Percentiles rank a stretch among this genome's conserved stretches.
Conservation (phyloP, 768 basidiomycete genomes). For the Lactarius pseudohatsudake region DNA sequence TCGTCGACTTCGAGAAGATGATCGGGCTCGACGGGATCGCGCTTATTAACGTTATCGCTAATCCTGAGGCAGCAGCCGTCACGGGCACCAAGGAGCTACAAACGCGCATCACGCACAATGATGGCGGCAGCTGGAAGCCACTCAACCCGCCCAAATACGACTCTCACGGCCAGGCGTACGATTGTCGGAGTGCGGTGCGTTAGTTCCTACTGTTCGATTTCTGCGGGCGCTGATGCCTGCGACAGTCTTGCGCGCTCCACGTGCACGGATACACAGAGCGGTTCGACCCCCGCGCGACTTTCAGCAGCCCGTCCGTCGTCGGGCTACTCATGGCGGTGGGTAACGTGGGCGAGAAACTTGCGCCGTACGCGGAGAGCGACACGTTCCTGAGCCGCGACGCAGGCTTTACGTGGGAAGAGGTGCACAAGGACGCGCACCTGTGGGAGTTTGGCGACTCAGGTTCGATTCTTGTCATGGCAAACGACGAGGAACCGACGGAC, state of each 20-base stretch:
- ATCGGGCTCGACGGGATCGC: conserved; percentile 95
- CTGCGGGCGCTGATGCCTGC: background rate
- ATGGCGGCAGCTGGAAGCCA: conserved; percentile 91
- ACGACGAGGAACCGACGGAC: conserved; percentile 93
- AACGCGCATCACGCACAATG: conserved; percentile 93
- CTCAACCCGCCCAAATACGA: conserved; percentile 73
- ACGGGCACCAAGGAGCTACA: conserved; percentile 74
- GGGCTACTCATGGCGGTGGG: conserved; percentile 96
- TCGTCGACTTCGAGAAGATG: conserved; percentile 98
- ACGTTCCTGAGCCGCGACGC: conserved; percentile 96
- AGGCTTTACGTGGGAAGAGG: conserved; percentile 97
- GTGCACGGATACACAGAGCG: conserved; percentile 97
- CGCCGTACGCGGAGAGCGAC: conserved; percentile 81
- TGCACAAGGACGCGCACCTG: conserved; percentile 95
- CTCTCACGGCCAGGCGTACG: conserved; percentile 70
- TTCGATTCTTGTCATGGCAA: conserved; percentile 88
- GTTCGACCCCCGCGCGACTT: conserved; percentile 85
- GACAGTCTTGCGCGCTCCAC: conserved; percentile 82
- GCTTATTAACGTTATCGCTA: conserved; percentile 85
- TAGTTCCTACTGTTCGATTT: conserved; percentile 22
- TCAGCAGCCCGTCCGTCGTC: conserved; percentile 87
- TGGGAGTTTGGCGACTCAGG: conserved; percentile 99
- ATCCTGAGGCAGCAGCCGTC: conserved; percentile 71
- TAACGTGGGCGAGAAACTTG: conserved; percentile 85
- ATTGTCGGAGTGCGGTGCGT: conserved; percentile 66